These are phyloP conservation scores for Pezicula carpinea DNA, from an alignment of 2,329 filamentous ascomycete genomes.

Conservation along the genomic window DNA sequence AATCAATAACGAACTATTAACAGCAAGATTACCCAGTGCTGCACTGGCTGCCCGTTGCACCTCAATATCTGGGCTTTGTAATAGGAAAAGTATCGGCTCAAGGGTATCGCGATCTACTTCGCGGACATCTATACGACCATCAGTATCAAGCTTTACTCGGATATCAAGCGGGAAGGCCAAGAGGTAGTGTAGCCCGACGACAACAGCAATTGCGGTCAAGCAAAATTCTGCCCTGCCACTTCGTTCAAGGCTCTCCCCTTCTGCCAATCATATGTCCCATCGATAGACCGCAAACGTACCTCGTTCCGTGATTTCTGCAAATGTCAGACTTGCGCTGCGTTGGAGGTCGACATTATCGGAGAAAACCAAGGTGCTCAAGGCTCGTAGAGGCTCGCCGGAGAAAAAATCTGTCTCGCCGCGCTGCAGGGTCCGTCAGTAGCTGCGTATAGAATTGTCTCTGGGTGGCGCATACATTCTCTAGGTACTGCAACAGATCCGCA, in stretches of 20 bases:
- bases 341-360: conserved; percentile 98
- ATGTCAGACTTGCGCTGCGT: conserved; percentile 93
- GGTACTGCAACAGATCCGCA: conserved; percentile 87
- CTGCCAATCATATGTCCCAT: neutral
- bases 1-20: conserved; percentile 70
- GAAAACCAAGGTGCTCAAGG: conserved; percentile 92
- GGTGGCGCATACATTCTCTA: conserved; percentile 72
- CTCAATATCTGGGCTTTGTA: conserved; percentile 94
- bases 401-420: conserved; percentile 98
- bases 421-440: conserved; percentile 33
- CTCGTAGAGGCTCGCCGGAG: conserved; percentile 87
- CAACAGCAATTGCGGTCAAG: too few relatives aligned
- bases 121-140: conserved; percentile 68
- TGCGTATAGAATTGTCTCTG: neutral
- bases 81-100: conserved; percentile 89
- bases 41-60: conserved; percentile 96
- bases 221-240: too few relatives aligned
- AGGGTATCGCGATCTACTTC: conserved; percentile 94
- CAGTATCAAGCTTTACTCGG: conserved; percentile 10
- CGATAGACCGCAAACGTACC: conserved; percentile 52
- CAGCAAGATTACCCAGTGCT: conserved; percentile 89
- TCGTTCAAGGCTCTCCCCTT: too few relatives aligned
- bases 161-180: neutral
- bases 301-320: conserved; percentile 97
- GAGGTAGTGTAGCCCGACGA: neutral